Percentiles rank a stretch among this genome's conserved stretches.
These are phyloP conservation scores for Plenodomus lindquistii DNA, from an alignment of 2,329 filamentous ascomycete genomes.

Conservation along the genomic window DNA sequence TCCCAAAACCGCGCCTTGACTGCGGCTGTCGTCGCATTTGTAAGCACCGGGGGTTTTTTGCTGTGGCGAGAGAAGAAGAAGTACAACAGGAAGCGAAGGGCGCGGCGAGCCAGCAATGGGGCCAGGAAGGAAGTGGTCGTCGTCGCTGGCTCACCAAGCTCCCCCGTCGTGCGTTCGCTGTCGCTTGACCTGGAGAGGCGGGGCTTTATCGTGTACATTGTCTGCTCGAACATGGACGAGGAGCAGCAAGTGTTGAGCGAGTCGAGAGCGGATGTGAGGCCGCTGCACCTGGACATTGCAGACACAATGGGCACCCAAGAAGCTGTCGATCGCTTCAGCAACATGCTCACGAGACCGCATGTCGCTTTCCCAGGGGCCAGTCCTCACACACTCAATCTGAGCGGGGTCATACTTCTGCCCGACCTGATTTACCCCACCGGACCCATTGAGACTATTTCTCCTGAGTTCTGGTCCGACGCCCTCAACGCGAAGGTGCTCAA, in stretches of 20 bases:
- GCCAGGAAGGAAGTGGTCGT: constrained; percentile 86
- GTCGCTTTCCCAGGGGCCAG: constrained; percentile 75
- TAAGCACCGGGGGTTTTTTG: constrained; percentile 65
- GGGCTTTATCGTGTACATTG: constrained; percentile 91
- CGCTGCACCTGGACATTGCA: constrained; percentile 80
- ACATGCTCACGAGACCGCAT: constrained; percentile 74
- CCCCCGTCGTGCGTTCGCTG: constrained; percentile 81
- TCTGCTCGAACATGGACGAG: constrained; percentile 83
- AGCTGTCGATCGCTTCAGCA: constrained; percentile 72
- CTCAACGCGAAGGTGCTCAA: constrained; percentile 91
- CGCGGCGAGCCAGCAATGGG: constrained; percentile 78
- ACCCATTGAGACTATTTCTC: constrained; percentile 81
- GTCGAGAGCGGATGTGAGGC: constrained; percentile 77
- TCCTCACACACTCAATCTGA: constrained; percentile 74
- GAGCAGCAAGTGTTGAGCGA: constrained; percentile 77
- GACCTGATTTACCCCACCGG: constrained; percentile 77
- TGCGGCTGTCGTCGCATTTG: constrained; percentile 69
- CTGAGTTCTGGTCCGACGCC: constrained; percentile 83
- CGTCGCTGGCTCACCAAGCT: constrained; percentile 82
- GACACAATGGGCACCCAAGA: constrained; percentile 71
- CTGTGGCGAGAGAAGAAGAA: constrained; percentile 65
- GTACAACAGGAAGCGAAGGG: constrained; percentile 68
- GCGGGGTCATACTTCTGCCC: constrained; percentile 81
- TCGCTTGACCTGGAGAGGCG: constrained; percentile 85
- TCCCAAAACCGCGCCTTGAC: constrained; percentile 72